A percentile compares a stretch with the other conserved stretches of the same genome.
Evolutionary conservation across 1,139 yeast genomes (phyloP).

Genomic region (Wickerhamomyces sp.): DNA sequence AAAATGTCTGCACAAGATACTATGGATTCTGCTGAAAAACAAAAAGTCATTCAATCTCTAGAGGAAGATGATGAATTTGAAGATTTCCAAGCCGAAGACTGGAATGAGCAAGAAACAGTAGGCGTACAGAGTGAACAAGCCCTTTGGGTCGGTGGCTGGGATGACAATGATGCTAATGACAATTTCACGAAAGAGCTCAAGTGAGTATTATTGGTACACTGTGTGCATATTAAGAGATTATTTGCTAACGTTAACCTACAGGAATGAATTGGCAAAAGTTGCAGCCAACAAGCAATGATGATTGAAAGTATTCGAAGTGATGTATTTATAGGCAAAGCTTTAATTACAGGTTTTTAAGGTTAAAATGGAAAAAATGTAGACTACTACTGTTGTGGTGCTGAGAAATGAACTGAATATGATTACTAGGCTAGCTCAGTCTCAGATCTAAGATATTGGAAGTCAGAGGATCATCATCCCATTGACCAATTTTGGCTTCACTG

Average conservation of each 20-base stretch:
- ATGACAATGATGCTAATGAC: slow-evolving; percentile 81
- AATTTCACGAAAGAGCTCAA: slow-evolving; percentile 67
- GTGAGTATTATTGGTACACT: slow-evolving; percentile 34
- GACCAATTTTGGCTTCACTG: slow-evolving; percentile 37
- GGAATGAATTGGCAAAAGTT: slow-evolving; percentile 26
- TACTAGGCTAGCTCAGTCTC: too few species aligned
- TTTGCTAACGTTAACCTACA: slow-evolving; percentile 9
- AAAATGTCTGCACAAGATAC: slow-evolving; percentile 13
- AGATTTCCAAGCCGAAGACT: slow-evolving; percentile 84
- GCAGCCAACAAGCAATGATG: slow-evolving; percentile 19
- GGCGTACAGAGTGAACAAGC: slow-evolving; percentile 39
- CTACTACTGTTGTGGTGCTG: too few species aligned
- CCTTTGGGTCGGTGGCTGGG: slow-evolving; percentile 94
- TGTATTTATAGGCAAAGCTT: background rate
- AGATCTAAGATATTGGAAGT: slow-evolving; percentile 1
- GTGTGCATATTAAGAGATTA: too few species aligned
- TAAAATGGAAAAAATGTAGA: too few species aligned
- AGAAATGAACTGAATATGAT: too few species aligned
- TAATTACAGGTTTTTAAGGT: too few species aligned
- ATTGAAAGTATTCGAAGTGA: background rate
- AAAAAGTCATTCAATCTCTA: slow-evolving; percentile 41
- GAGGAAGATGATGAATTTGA: slow-evolving; percentile 94
- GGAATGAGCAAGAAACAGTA: slow-evolving; percentile 45
- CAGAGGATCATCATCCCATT: slow-evolving; percentile 24
- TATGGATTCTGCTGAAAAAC: slow-evolving; percentile 14